phyloP scores from a whole-genome alignment of 495 filamentous ascomycete genomes.

The Daldinia vernicosa region DNA sequence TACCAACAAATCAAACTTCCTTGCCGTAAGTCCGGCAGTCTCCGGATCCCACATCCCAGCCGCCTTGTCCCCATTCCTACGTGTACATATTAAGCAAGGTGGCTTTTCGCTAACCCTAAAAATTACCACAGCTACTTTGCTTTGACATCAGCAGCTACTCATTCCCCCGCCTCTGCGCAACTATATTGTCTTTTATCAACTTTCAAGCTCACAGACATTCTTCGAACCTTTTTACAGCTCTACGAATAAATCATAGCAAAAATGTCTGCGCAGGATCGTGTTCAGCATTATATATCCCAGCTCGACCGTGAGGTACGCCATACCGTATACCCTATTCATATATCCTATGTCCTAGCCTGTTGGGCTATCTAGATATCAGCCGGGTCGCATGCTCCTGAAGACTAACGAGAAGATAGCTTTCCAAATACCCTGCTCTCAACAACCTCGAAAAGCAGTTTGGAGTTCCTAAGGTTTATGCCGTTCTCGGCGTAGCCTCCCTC shows the following conservation, averaged over 20 bases:
- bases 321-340: background rate
- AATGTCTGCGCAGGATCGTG: conserved; percentile 87
- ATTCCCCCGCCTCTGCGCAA: conserved; percentile 42
- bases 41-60: conserved; percentile 31
- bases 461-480: conserved; percentile 94
- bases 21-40: conserved; percentile 37
- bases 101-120: conserved; percentile 49
- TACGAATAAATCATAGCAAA: conserved; percentile 25
- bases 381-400: conserved; percentile 40
- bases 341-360: conserved; percentile 1
- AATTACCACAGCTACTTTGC: conserved; percentile 39
- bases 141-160: conserved; percentile 43
- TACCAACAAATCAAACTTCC: conserved; percentile 9
- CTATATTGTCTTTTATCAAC: conserved; percentile 31
- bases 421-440: conserved; percentile 93
- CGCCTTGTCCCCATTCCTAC: conserved; percentile 38
- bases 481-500: conserved; percentile 82
- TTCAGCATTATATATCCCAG: conserved; percentile 86
- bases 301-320: conserved; percentile 95
- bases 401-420: conserved; percentile 69
- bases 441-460: conserved; percentile 96
- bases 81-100: conserved; percentile 43
- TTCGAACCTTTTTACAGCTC: background rate
- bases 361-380: conserved; percentile 8
- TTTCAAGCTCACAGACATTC: conserved; percentile 5